These are phyloP conservation scores for Apophysomyces sp. DNA, from an alignment of 371 early-diverging fungal species.

Conservation along the genomic window DNA sequence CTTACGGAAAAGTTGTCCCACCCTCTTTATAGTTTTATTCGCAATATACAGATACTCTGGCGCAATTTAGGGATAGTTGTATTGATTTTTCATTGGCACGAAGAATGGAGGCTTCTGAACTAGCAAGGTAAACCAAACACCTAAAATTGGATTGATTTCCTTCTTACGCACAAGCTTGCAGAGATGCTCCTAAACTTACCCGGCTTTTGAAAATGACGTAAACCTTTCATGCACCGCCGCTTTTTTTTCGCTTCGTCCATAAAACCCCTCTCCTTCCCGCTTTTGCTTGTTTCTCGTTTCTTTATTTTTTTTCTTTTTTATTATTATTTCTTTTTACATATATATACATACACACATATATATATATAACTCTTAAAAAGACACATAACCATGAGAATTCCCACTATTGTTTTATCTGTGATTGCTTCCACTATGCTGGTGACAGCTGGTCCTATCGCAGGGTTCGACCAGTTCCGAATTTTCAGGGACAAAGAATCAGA, in stretches of 20 bases:
- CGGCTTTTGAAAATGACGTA: background rate
- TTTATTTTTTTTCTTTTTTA: constrained; percentile 6
- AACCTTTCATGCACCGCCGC: background rate
- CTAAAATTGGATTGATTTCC: background rate
- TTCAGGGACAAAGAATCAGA: constrained; percentile 21
- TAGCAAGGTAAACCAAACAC: constrained; percentile 31
- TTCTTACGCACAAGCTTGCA: background rate
- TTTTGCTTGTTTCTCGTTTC: constrained; percentile 7
- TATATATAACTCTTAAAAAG: background rate
- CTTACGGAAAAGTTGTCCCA: too few species aligned
- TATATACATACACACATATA: too few species aligned
- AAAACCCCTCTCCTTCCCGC: background rate
- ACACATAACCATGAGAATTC: constrained; percentile 35
- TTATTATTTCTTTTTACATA: constrained; percentile 9
- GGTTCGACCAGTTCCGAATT: constrained; percentile 24
- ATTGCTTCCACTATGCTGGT: constrained; percentile 22
- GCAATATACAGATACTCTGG: constrained; percentile 62
- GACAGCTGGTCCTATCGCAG: constrained; percentile 27
- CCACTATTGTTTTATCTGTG: constrained; percentile 15
- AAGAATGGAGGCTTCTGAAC: constrained; percentile 66
- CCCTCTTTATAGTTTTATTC: constrained; percentile 68
- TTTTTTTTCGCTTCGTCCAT: background rate
- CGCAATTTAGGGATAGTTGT: constrained; percentile 61
- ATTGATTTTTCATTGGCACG: constrained; percentile 70
- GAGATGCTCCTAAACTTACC: constrained; percentile 5